These are phyloP conservation scores for Corymbia calophylla DNA, from an alignment of 441 rosid genomes.

Conservation along the genomic window DNA sequence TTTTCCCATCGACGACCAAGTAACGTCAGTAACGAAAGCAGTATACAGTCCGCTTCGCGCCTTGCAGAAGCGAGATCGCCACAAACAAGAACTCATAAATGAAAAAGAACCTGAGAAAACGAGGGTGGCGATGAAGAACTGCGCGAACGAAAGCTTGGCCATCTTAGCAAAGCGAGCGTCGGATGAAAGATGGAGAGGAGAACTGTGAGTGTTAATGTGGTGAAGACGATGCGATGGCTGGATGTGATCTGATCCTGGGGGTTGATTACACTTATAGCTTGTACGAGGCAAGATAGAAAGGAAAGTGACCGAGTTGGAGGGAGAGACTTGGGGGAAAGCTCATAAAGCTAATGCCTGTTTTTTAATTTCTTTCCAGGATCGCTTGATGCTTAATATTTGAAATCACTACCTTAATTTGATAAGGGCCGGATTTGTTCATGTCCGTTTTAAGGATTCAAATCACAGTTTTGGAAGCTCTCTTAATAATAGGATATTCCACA, in stretches of 20 bases:
- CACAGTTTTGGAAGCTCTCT: background rate
- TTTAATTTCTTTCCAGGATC: background rate
- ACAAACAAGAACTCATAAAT: background rate
- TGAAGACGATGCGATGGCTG: background rate
- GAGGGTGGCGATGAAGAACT: background rate
- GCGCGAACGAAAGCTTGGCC: background rate
- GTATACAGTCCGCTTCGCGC: background rate
- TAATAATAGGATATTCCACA: background rate
- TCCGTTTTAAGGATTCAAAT: background rate
- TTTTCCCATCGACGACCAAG: background rate
- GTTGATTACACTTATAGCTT: background rate
- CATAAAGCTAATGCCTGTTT: background rate
- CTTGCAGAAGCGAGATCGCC: background rate
- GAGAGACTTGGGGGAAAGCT: background rate
- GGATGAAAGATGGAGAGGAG: background rate
- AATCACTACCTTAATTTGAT: background rate
- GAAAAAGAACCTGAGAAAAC: background rate
- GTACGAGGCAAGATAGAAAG: background rate
- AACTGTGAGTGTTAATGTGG: background rate
- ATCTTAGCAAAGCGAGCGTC: background rate
- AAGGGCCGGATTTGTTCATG: background rate
- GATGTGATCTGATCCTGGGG: background rate
- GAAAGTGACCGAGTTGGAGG: background rate
- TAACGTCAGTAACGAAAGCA: background rate
- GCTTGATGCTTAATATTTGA: background rate